A percentile compares a stretch with the other conserved stretches of the same genome.
Evolutionary conservation across 352 stramenopile species (phyloP).

Genomic region (Phytophthora sansomeana): DNA sequence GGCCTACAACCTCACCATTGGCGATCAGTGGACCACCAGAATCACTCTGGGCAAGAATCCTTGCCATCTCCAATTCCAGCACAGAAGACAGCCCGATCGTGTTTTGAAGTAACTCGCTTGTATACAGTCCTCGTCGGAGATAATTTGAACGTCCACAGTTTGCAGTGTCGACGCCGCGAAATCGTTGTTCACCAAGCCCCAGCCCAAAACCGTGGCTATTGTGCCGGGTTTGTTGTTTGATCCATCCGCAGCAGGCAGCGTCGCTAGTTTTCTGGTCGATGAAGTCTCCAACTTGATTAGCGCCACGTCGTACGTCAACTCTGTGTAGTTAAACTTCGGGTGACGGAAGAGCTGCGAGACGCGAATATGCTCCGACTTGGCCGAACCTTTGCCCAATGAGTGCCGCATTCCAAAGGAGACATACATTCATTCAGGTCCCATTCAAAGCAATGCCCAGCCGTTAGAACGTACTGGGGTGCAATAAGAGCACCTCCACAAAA

Average conservation of each 20-base stretch:
- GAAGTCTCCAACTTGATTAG: not conserved
- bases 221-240: not conserved
- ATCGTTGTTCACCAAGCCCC: not conserved
- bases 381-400: not conserved
- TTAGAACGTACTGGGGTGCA: not conserved
- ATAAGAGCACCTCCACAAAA: not conserved
- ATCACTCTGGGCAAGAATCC: not conserved
- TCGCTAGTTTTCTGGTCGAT: not conserved
- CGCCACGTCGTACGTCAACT: not conserved
- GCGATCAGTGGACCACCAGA: not conserved
- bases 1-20: not conserved
- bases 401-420: not conserved
- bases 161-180: not conserved
- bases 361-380: not conserved
- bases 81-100: not conserved
- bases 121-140: not conserved
- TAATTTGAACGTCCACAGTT: constrained; percentile 1
- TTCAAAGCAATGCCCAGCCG: not conserved
- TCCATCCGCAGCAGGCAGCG: not conserved
- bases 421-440: not conserved
- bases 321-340: not conserved
- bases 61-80: not conserved
- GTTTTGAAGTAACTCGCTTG: too few relatives aligned
- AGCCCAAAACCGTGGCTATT: not conserved
- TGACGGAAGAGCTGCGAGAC: not conserved